Evolutionary conservation across 1,284 basidiomycete species (phyloP).

Genomic region (Peniophora sp.): DNA sequence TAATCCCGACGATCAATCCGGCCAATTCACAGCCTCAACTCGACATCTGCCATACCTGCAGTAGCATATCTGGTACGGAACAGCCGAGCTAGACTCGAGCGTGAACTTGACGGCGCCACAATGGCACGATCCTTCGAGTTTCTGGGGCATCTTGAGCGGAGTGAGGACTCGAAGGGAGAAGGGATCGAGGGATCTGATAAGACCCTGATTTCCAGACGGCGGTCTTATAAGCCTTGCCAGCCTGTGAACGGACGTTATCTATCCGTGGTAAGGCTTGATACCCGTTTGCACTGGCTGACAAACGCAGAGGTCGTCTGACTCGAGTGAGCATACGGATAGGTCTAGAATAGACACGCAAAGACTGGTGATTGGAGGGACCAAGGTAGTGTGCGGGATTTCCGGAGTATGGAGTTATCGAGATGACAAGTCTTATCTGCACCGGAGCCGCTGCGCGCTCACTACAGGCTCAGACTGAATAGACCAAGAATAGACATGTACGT

Average conservation of each 20-base stretch:
- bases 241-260: neutral
- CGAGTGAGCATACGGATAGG: neutral
- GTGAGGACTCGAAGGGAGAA: neutral
- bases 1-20: neutral
- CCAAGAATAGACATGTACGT: too few relatives aligned
- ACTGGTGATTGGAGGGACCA: too few relatives aligned
- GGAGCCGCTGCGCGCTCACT: too few relatives aligned
- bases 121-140: constrained; percentile 52
- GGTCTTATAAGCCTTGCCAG: neutral
- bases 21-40: too few relatives aligned
- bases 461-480: too few relatives aligned
- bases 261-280: neutral
- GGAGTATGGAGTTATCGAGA: too few relatives aligned
- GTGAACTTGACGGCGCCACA: constrained; percentile 50
- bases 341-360: too few relatives aligned
- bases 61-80: constrained; percentile 54
- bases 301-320: neutral
- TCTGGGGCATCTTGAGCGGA: constrained; percentile 35
- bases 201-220: neutral
- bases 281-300: too few relatives aligned
- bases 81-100: constrained; percentile 44
- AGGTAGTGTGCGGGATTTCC: too few relatives aligned
- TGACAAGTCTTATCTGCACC: too few relatives aligned
- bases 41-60: constrained; percentile 26
- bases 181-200: neutral